A percentile compares a stretch with the other conserved stretches of the same genome.
Evolutionary conservation across 768 basidiomycete species (phyloP).

Genomic region (Naganishia friedmannii): DNA sequence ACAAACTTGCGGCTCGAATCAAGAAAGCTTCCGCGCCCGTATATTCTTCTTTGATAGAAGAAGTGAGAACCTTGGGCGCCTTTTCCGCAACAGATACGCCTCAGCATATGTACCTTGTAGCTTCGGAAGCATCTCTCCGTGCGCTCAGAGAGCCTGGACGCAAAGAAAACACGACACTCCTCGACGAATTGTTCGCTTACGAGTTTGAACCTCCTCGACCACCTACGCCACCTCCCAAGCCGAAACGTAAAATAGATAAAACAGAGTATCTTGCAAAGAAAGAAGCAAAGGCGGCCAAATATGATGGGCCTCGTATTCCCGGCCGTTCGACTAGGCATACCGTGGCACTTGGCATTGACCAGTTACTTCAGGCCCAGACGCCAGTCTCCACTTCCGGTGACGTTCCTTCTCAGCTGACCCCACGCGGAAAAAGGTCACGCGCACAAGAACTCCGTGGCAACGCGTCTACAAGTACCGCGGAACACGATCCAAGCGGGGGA

Average conservation of each 20-base stretch:
- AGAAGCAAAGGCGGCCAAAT: conserved; percentile 34
- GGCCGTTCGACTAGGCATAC: conserved; percentile 24
- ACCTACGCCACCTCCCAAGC: conserved; percentile 60
- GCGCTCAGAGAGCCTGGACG: conserved; percentile 1
- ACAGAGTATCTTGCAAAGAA: conserved; percentile 34
- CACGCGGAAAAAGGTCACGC: background rate
- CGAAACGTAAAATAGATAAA: conserved; percentile 24
- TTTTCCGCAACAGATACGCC: conserved; percentile 53
- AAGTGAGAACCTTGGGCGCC: conserved; percentile 73
- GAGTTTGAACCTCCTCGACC: conserved; percentile 66
- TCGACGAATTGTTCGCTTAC: conserved; percentile 67
- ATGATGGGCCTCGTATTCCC: conserved; percentile 13
- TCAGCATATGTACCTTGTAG: conserved; percentile 6
- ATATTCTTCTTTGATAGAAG: conserved; percentile 10
- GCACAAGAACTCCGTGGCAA: background rate
- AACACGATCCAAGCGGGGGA: background rate
- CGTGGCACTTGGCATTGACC: conserved; percentile 11
- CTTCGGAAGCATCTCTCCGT: background rate
- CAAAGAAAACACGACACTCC: conserved; percentile 12
- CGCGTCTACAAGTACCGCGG: background rate
- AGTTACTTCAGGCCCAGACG: background rate
- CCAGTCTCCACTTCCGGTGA: background rate
- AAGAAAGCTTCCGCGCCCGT: conserved; percentile 53
- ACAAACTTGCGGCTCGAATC: conserved; percentile 68
- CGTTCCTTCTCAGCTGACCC: background rate